Percentiles rank a stretch among this genome's conserved stretches.
Evolutionary conservation across 75 land plant species (phyloP).

Genomic region (Cunninghamia lanceolata): DNA sequence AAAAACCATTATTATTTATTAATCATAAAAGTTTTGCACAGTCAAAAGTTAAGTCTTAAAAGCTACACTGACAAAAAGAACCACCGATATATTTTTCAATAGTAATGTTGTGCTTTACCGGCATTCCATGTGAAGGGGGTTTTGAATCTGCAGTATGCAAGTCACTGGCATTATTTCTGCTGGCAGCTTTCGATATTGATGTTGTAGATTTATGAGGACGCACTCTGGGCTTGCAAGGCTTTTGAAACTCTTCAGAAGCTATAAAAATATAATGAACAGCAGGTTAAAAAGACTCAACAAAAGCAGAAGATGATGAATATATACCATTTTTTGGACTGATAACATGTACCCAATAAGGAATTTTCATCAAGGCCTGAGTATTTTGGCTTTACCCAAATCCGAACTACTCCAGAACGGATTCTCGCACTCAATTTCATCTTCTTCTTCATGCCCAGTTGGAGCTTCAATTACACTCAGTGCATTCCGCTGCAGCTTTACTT

Average conservation of each 20-base stretch:
- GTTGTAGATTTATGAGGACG: constrained; percentile 38
- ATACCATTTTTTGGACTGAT: neutral
- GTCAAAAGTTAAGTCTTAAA: neutral
- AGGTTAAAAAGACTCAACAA: neutral
- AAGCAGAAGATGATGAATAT: neutral
- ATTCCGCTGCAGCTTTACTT: constrained; percentile 95
- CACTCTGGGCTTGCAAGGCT: constrained; percentile 46
- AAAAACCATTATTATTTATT: neutral
- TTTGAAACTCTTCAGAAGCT: constrained; percentile 28
- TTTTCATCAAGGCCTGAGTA: neutral
- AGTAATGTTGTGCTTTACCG: neutral
- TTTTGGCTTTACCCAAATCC: constrained; percentile 15
- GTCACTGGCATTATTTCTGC: constrained; percentile 26
- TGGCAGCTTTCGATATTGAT: constrained; percentile 26
- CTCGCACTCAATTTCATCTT: constrained; percentile 72
- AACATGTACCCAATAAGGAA: neutral
- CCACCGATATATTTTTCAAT: neutral
- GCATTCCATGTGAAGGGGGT: constrained; percentile 16
- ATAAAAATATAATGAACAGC: neutral
- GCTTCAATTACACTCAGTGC: constrained; percentile 92
- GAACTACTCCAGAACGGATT: constrained; percentile 42
- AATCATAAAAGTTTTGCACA: neutral
- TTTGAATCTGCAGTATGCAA: constrained; percentile 20
- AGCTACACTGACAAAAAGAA: neutral
- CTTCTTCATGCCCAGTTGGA: constrained; percentile 86